These are phyloP conservation scores for Volvariella surrecta DNA, from an alignment of 1,284 basidiomycete genomes.

Conservation along the genomic window DNA sequence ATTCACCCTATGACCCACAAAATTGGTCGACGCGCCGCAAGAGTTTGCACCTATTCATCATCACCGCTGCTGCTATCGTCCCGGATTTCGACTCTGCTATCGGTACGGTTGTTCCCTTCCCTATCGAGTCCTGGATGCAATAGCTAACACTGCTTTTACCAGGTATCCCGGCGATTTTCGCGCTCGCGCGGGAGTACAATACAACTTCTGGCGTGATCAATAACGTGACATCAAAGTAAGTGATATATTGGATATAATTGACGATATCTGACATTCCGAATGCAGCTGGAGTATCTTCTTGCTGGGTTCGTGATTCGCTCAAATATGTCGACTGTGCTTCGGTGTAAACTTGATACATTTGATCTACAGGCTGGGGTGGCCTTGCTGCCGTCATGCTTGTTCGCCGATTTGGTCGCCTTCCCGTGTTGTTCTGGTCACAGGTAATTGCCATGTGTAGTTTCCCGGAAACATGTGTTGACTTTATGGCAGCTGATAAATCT, in stretches of 20 bases:
- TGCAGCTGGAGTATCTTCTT: constrained; percentile 62
- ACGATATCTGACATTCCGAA: not conserved
- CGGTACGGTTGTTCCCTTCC: too few relatives aligned
- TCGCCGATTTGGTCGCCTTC: constrained; percentile 46
- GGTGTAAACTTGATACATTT: too few relatives aligned
- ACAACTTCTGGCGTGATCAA: constrained; percentile 56
- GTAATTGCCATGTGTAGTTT: constrained; percentile 15
- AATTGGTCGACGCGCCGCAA: too few relatives aligned
- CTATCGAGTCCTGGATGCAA: too few relatives aligned
- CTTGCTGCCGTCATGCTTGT: constrained; percentile 49
- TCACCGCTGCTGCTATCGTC: too few relatives aligned
- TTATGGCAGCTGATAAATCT: constrained; percentile 32
- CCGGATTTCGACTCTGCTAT: too few relatives aligned
- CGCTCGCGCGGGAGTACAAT: constrained; percentile 46
- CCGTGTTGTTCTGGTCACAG: constrained; percentile 57
- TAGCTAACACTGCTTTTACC: too few relatives aligned
- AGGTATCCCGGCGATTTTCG: constrained; percentile 56
- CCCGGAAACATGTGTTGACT: not conserved
- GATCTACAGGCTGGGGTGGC: constrained; percentile 42
- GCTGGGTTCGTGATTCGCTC: constrained; percentile 29
- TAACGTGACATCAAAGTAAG: constrained; percentile 52
- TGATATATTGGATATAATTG: constrained; percentile 4
- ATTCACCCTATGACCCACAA: too few relatives aligned
- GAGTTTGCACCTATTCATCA: too few relatives aligned
- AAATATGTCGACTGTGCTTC: not conserved